phyloP scores from a whole-genome alignment of 2,329 filamentous ascomycete species.

The Graphilbum sp. region DNA sequence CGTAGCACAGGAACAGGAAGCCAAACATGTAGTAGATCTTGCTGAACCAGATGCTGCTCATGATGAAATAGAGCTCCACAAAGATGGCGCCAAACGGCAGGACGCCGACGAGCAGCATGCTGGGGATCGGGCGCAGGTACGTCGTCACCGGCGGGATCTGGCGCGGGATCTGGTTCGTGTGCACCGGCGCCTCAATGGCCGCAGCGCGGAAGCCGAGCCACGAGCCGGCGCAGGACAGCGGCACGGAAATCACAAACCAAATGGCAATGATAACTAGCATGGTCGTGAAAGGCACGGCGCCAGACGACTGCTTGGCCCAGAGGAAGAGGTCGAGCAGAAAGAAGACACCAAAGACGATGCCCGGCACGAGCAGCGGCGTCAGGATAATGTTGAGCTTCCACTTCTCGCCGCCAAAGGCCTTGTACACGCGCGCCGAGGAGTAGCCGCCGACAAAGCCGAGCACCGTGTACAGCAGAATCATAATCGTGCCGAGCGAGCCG shows the following conservation, averaged over 20 bases:
- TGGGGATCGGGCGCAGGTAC: slow-evolving; percentile 75
- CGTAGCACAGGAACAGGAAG: slow-evolving; percentile 95
- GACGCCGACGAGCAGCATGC: slow-evolving; percentile 81
- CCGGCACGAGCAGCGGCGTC: slow-evolving; percentile 74
- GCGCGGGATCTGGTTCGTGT: slow-evolving; percentile 93
- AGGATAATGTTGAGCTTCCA: slow-evolving; percentile 91
- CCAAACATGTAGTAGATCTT: slow-evolving; percentile 99
- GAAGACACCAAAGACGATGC: slow-evolving; percentile 71
- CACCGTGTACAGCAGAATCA: slow-evolving; percentile 83
- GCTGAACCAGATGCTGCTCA: slow-evolving; percentile 97
- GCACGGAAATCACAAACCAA: slow-evolving; percentile 94
- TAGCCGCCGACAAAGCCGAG: slow-evolving; percentile 91
- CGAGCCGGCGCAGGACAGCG: slow-evolving; percentile 74
- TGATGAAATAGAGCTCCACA: slow-evolving; percentile 97
- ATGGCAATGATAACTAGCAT: slow-evolving; percentile 90
- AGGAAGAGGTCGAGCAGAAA: slow-evolving; percentile 94
- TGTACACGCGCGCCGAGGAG: slow-evolving; percentile 79
- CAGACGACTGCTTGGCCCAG: slow-evolving; percentile 82
- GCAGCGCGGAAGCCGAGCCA: slow-evolving; percentile 79
- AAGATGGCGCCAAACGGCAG: slow-evolving; percentile 94
- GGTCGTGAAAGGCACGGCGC: slow-evolving; percentile 88
- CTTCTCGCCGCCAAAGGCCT: slow-evolving; percentile 75
- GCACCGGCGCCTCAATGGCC: slow-evolving; percentile 62
- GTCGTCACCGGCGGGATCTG: slow-evolving; percentile 72
- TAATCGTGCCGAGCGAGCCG: slow-evolving; percentile 81